Base-by-base conservation (phyloP, 228 moss, liverwort and hornwort species). In the Sphagnum magellanicum region DNA sequence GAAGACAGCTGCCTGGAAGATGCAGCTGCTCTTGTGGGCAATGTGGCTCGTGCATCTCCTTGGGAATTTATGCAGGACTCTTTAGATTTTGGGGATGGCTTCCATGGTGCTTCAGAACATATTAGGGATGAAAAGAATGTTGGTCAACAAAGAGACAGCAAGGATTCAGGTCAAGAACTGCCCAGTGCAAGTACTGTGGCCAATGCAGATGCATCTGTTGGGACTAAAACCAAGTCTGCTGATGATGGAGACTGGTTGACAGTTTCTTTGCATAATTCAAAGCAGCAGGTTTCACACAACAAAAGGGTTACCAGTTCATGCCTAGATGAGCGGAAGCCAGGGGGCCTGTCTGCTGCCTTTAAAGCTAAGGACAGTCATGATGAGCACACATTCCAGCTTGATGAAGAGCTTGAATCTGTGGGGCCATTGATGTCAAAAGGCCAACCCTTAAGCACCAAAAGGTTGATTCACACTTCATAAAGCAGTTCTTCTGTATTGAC, bases 361-460 rank as follows among this genome's bases (percentile, higher is more conserved):
- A 74, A 76, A 46, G 66, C 71, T 12, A 74, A 74, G 59, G 61
- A 48, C 14, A 77, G 49, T 65, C 61, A 75, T 5, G 77, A 78
- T 46, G 81, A 81, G 57, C 76, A 81, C 49, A 85, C 84, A 5
- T 81, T 85, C 71, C 81, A 78, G 59, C 74, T 85, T 5, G 84
- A 85, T 71, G 84, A 85, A 79, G 84, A 85, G 69, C 71, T 85
- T 60, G 84, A 85, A 48, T 62, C 81, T 51, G 75, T 78, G 71
- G 75, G 72, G 61, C 65, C 65, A 12, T 55, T 12, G 12, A 8
- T 12, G 8, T 1, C 12, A 8, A 55, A 8, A 55, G 55, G 12
- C 55, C 55, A 55, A 8, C 55, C 55, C 55, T 55, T 12, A 8
- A 8, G 8, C 55, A 55, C 4, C 55, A 55, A 55, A 55, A 55